phyloP scores from a whole-genome alignment of 1,284 basidiomycete genomes.

The Cystobasidium slooffiae region DNA sequence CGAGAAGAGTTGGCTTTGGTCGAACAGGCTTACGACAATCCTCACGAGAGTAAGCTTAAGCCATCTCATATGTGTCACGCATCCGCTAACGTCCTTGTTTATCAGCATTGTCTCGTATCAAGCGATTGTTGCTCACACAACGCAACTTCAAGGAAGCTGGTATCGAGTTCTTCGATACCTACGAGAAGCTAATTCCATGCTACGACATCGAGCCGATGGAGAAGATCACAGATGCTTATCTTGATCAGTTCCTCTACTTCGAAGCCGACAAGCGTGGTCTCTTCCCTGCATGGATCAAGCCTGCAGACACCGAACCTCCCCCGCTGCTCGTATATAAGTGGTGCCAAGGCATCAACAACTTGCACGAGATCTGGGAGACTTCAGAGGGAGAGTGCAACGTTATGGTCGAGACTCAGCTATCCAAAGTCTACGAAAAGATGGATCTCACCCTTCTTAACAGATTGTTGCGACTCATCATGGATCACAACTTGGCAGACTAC shows the following conservation, averaged over 20 bases:
- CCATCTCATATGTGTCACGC: not conserved
- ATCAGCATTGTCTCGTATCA: constrained; percentile 84
- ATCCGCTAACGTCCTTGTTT: constrained; percentile 33
- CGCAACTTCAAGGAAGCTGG: constrained; percentile 96
- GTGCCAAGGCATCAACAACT: constrained; percentile 91
- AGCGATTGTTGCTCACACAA: constrained; percentile 89
- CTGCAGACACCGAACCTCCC: constrained; percentile 92
- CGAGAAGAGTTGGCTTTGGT: constrained; percentile 93
- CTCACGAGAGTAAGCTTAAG: constrained; percentile 72
- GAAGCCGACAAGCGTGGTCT: constrained; percentile 94
- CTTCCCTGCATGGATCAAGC: constrained; percentile 98
- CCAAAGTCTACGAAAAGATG: constrained; percentile 96
- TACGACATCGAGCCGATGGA: constrained; percentile 98
- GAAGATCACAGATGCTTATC: constrained; percentile 96
- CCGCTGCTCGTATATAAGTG: constrained; percentile 96
- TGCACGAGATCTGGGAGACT: constrained; percentile 96
- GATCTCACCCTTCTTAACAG: constrained; percentile 92
- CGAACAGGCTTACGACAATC: constrained; percentile 95
- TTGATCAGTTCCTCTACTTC: constrained; percentile 60
- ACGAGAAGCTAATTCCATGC: constrained; percentile 95
- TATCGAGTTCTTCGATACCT: constrained; percentile 66
- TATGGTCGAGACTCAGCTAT: constrained; percentile 94
- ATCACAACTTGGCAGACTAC: constrained; percentile 97
- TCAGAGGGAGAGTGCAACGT: constrained; percentile 94
- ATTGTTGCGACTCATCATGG: constrained; percentile 87